Base-by-base conservation (phyloP, 495 filamentous ascomycete genomes). In the Acidomyces sp. region DNA sequence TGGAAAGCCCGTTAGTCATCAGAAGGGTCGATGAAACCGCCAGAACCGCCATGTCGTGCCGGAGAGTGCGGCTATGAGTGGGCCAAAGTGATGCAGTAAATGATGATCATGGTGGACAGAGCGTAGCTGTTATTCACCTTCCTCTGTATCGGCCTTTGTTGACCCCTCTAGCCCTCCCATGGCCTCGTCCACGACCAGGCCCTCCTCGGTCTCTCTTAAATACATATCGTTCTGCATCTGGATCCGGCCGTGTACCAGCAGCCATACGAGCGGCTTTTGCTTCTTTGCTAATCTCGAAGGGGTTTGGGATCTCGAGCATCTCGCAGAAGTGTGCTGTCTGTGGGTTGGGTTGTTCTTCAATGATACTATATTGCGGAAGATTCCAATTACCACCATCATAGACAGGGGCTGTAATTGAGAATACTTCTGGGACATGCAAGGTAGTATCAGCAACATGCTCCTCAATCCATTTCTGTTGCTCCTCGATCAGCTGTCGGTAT, bases 281-380 rank as follows among this genome's bases (percentile, higher is more conserved):
- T 2, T 80, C 80, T 6, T 82, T 75, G 2, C 55, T 75, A 0
- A 77, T 64, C 45, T 74, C 63, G 63, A 93, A 93, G 28, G 72
- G 67, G 59, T 96, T 87, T 21, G 69, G 63, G 26, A 95, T 82
- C 3, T 74, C 74, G 1, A 94, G 33, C 41, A 94, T 55, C 37
- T 74, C 65, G 55, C 90, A 95, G 58, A 90, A 96, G 13, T 59
- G 54, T 5, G 59, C 59, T 6, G 84, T 95, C 60, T 95, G 87
- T 3, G 77, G 74, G 54, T 86, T 95, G 10, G 65, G 80, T 55
- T 85, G 92, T 60, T 92, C 85, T 6, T 32, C 5, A 11, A 54
- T 51, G 10, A 0, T 41, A 41, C 5, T 61, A 59, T 35, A 55
- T 36, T 49, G 39, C 34, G 42, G 37, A 9, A 46, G 20, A 15